phyloP scores from a whole-genome alignment of 345 rosid species.

The Eutrema japonicum region DNA sequence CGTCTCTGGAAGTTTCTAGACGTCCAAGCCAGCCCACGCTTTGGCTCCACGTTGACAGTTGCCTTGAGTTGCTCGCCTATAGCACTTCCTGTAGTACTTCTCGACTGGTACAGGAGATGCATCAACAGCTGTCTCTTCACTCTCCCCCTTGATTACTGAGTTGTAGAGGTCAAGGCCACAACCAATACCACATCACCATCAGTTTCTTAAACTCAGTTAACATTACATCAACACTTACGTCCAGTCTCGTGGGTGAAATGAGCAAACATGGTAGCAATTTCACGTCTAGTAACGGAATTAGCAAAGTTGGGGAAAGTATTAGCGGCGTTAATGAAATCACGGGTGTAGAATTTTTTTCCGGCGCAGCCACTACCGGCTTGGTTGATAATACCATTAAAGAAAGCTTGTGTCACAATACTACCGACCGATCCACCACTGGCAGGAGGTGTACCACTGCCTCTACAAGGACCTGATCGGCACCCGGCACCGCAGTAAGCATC shows the following conservation, averaged over 20 bases:
- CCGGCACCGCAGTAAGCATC: constrained; percentile 51
- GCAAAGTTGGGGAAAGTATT: constrained; percentile 39
- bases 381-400: constrained; percentile 51
- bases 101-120: too few species aligned
- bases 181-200: too few species aligned
- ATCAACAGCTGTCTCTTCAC: too few species aligned
- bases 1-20: too few species aligned
- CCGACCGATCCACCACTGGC: constrained; percentile 42
- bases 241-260: constrained; percentile 58
- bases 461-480: constrained; percentile 55
- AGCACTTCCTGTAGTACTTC: too few species aligned
- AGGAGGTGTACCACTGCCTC: constrained; percentile 8
- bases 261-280: constrained; percentile 59
- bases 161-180: too few species aligned
- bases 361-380: constrained; percentile 47
- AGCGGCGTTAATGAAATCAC: constrained; percentile 43
- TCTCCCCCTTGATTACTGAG: too few species aligned
- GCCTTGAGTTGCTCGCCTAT: too few species aligned
- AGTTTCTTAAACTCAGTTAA: too few species aligned
- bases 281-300: constrained; percentile 45
- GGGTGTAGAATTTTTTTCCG: constrained; percentile 57
- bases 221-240: too few species aligned
- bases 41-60: too few species aligned
- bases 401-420: constrained; percentile 46
- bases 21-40: too few species aligned